Percentiles rank a stretch among this genome's conserved stretches.
phyloP scores from a whole-genome alignment of 108 stramenopile species.

The Nitzschia sp. region DNA sequence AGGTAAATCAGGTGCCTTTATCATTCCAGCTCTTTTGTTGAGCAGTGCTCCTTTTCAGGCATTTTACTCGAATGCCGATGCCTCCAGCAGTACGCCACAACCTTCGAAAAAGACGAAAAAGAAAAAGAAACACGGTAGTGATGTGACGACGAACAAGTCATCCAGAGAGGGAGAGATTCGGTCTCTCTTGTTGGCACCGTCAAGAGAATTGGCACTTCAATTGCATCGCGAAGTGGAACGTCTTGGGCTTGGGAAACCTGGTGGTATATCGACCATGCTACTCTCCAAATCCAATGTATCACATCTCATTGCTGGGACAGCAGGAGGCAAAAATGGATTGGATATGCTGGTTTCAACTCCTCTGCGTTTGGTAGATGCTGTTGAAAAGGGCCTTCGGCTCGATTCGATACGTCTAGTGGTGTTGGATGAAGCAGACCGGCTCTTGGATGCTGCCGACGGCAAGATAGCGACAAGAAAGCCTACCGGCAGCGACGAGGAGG shows the following conservation, averaged over 20 bases:
- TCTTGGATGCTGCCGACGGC: conserved; percentile 85
- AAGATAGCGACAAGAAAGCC: conserved; percentile 18
- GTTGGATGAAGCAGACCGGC: conserved; percentile 96
- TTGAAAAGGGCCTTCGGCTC: conserved; percentile 70
- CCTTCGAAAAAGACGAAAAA: conserved; percentile 36
- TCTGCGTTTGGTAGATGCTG: conserved; percentile 70
- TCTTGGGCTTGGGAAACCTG: conserved; percentile 76
- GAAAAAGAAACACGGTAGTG: conserved; percentile 1
- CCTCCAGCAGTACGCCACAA: conserved; percentile 6
- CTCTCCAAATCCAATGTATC: conserved; percentile 83
- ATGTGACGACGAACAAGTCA: not conserved
- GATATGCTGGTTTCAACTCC: conserved; percentile 84
- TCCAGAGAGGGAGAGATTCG: conserved; percentile 61
- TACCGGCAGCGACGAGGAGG: conserved; percentile 4
- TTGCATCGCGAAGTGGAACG: conserved; percentile 93
- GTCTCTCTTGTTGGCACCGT: conserved; percentile 88
- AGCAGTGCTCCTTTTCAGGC: conserved; percentile 62
- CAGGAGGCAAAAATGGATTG: conserved; percentile 72
- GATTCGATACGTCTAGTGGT: conserved; percentile 83
- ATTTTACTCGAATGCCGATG: conserved; percentile 42
- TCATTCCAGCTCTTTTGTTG: conserved; percentile 86
- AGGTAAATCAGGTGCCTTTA: conserved; percentile 78
- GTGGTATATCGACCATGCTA: conserved; percentile 71
- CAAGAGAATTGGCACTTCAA: conserved; percentile 94
- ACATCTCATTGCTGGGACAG: conserved; percentile 56